These are phyloP conservation scores for Royoungia palumana DNA, from an alignment of 768 basidiomycete species.

Conservation along the genomic window DNA sequence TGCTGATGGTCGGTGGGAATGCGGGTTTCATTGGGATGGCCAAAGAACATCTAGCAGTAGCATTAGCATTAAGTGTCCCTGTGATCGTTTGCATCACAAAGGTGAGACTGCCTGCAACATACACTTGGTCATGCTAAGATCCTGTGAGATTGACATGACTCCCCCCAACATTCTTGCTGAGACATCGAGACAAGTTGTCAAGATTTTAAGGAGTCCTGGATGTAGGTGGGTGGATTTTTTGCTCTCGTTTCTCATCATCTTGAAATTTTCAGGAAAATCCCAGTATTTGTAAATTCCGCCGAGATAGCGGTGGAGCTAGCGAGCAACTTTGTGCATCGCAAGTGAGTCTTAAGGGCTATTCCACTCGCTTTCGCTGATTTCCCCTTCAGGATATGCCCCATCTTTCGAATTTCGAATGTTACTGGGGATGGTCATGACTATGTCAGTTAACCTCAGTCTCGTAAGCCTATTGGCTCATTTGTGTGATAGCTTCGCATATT, in stretches of 20 bases:
- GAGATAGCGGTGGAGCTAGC: conserved; percentile 82
- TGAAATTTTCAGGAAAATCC: conserved; percentile 55
- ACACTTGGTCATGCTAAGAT: conserved; percentile 1
- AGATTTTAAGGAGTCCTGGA: conserved; percentile 89
- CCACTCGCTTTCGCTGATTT: background rate
- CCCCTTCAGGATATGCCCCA: conserved; percentile 72
- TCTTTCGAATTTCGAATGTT: conserved; percentile 91
- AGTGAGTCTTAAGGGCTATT: conserved; percentile 38
- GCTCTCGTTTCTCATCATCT: background rate
- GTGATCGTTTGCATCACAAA: conserved; percentile 94
- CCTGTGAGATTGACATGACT: conserved; percentile 84
- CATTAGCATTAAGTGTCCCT: conserved; percentile 89
- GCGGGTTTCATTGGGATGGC: conserved; percentile 91
- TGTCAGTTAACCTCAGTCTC: conserved; percentile 37
- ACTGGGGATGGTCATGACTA: conserved; percentile 88
- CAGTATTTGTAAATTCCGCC: conserved; percentile 78
- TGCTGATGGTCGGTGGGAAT: conserved; percentile 93
- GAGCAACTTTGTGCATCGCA: conserved; percentile 67
- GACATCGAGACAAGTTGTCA: conserved; percentile 88
- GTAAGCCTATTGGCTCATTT: conserved; percentile 10
- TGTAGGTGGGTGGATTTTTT: conserved; percentile 57
- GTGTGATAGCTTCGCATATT: conserved; percentile 71
- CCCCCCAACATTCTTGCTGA: conserved; percentile 88
- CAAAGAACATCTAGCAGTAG: conserved; percentile 94
- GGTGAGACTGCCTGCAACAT: conserved; percentile 37